phyloP scores from a whole-genome alignment of 208 protist genomes.

The Wallacemonas sp. region DNA sequence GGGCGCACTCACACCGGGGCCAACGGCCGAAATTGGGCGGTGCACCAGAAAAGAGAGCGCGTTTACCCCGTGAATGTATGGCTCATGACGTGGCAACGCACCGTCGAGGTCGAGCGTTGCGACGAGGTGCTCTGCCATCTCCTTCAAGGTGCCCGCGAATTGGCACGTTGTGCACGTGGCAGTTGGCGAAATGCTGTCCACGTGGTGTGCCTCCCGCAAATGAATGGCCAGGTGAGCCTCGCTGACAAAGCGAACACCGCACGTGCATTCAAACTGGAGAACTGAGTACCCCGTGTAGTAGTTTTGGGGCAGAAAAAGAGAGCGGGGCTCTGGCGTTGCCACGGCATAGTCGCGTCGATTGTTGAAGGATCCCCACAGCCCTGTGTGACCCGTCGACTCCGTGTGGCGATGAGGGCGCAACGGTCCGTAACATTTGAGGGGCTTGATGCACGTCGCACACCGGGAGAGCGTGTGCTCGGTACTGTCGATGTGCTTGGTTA shows the following conservation, averaged over 20 bases:
- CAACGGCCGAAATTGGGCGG: slow-evolving; percentile 17
- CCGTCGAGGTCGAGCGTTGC: neutral
- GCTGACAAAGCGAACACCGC: slow-evolving; percentile 55
- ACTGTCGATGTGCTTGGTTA: slow-evolving; percentile 64
- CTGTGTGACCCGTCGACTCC: slow-evolving; percentile 37
- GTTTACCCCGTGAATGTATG: slow-evolving; percentile 27
- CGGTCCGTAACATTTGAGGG: slow-evolving; percentile 67
- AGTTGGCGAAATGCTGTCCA: slow-evolving; percentile 29
- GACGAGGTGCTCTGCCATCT: slow-evolving; percentile 42
- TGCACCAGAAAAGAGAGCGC: slow-evolving; percentile 21
- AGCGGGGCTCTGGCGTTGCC: slow-evolving; percentile 19
- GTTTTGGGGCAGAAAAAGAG: slow-evolving; percentile 35
- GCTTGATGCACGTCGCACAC: slow-evolving; percentile 49
- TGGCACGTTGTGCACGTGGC: slow-evolving; percentile 52
- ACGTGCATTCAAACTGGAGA: slow-evolving; percentile 69
- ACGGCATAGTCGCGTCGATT: slow-evolving; percentile 53
- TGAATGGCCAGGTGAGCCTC: slow-evolving; percentile 60
- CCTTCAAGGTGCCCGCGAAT: slow-evolving; percentile 24
- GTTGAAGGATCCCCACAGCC: slow-evolving; percentile 71
- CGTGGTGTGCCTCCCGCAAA: slow-evolving; percentile 49
- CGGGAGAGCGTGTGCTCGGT: slow-evolving; percentile 53
- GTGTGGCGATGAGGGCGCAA: slow-evolving; percentile 45
- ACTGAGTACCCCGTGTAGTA: slow-evolving; percentile 43
- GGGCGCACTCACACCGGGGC: slow-evolving; percentile 4
- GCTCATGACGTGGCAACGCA: slow-evolving; percentile 10